Evolutionary conservation across 208 protist genomes (phyloP).

Genomic region (Trypanosoma brucei): DNA sequence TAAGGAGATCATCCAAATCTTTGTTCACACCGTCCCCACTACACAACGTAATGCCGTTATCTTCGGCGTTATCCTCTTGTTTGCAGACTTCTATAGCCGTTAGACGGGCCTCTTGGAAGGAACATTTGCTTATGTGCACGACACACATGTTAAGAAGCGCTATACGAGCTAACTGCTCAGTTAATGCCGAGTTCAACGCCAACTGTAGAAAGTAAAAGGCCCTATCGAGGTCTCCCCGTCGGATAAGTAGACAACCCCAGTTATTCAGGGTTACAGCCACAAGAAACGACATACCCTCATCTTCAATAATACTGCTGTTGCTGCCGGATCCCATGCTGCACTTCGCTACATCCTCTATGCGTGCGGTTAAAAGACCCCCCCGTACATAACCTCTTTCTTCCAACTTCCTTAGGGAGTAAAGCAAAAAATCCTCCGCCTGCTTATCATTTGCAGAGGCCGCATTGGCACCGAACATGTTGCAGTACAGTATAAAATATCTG

Average conservation of each 20-base stretch:
- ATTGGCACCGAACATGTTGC: slow-evolving; percentile 22
- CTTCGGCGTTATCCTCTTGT: neutral
- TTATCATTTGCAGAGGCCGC: slow-evolving; percentile 5
- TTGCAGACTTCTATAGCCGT: slow-evolving; percentile 14
- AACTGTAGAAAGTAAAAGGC: slow-evolving; percentile 9
- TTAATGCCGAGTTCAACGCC: slow-evolving; percentile 9
- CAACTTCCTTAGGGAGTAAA: slow-evolving; percentile 20
- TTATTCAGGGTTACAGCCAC: slow-evolving; percentile 55
- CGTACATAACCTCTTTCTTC: slow-evolving; percentile 8
- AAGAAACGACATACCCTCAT: slow-evolving; percentile 28
- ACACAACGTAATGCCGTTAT: neutral
- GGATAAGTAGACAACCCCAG: slow-evolving; percentile 37
- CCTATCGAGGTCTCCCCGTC: slow-evolving; percentile 12
- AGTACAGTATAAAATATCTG: slow-evolving; percentile 29
- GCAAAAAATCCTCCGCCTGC: slow-evolving; percentile 27
- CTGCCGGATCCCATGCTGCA: neutral
- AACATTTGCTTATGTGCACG: slow-evolving; percentile 17
- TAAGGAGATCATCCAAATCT: slow-evolving; percentile 15
- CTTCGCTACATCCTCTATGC: neutral
- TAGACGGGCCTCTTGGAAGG: slow-evolving; percentile 11
- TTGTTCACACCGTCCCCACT: slow-evolving; percentile 1
- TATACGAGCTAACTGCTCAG: slow-evolving; percentile 13
- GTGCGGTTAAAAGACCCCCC: slow-evolving; percentile 1
- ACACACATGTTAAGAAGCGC: slow-evolving; percentile 24
- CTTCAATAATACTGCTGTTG: neutral